A percentile compares a stretch with the other conserved stretches of the same genome.
Evolutionary conservation across 208 protist species (phyloP).

Genomic region (Leishmania arabica): DNA sequence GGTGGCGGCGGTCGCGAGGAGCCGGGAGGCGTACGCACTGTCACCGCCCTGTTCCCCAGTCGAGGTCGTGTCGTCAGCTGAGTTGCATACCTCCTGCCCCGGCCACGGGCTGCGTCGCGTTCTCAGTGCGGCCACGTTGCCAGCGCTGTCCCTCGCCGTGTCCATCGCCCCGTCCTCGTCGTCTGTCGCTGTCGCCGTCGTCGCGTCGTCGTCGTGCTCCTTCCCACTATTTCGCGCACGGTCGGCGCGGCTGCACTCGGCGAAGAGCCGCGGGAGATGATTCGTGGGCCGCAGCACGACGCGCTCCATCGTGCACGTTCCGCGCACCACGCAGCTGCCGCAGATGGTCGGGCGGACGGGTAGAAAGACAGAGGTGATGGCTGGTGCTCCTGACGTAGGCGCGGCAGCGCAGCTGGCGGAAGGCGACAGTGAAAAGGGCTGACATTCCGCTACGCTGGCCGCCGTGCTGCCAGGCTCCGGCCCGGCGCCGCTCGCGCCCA

Average conservation of each 20-base stretch:
- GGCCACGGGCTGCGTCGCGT: background rate
- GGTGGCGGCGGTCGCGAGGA: background rate
- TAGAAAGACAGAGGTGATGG: slow-evolving; percentile 2
- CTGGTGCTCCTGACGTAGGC: background rate
- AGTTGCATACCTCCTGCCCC: background rate
- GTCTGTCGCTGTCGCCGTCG: background rate
- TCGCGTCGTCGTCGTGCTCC: background rate
- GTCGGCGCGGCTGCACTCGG: background rate
- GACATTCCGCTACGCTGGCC: background rate
- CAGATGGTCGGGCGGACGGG: slow-evolving; percentile 10
- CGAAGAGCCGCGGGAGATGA: background rate
- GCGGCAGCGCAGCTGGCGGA: background rate
- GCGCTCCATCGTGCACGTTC: slow-evolving; percentile 25
- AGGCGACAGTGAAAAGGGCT: background rate
- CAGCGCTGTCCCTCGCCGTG: background rate
- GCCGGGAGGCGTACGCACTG: background rate
- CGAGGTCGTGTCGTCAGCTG: background rate
- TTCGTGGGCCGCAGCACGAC: slow-evolving; percentile 21
- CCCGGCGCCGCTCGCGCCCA: background rate
- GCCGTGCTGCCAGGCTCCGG: background rate
- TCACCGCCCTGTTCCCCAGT: background rate
- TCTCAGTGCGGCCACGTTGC: background rate
- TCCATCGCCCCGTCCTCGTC: slow-evolving; percentile 2
- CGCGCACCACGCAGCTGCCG: slow-evolving; percentile 22
- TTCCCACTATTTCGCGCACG: background rate